Evolutionary conservation across 306 rosid species (phyloP).

Genomic region (Citrullus mucosospermus): DNA sequence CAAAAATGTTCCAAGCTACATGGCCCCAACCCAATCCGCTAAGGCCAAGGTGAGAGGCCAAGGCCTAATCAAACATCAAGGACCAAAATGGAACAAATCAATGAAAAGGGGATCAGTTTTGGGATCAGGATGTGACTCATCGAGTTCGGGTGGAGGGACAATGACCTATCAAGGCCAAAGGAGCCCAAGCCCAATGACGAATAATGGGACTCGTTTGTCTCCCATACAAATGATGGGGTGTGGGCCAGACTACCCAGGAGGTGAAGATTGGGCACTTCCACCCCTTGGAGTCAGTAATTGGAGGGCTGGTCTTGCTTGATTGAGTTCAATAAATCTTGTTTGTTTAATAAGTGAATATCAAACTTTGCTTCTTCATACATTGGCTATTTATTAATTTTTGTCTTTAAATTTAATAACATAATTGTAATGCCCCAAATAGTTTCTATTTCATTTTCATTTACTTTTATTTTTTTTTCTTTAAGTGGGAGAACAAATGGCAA

Average conservation of each 20-base stretch:
- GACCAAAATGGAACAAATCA: conserved; percentile 44
- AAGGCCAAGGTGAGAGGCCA: conserved; percentile 63
- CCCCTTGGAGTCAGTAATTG: conserved; percentile 42
- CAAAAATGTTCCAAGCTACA: conserved; percentile 51
- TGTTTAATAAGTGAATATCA: not conserved
- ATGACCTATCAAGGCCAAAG: conserved; percentile 15
- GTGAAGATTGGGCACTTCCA: conserved; percentile 45
- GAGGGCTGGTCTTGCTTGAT: conserved; percentile 35
- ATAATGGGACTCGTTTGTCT: conserved; percentile 23
- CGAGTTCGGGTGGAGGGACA: conserved; percentile 43
- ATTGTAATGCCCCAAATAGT: not conserved
- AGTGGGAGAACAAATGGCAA: no score
- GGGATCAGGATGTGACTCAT: conserved; percentile 41
- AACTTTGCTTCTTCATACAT: not conserved
- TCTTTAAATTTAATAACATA: not conserved
- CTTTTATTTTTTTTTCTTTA: not conserved
- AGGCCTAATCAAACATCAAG: conserved; percentile 28
- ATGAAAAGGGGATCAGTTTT: conserved; percentile 13
- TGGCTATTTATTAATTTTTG: not conserved
- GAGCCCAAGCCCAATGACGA: conserved; percentile 55
- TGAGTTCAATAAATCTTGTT: not conserved
- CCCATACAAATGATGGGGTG: conserved; percentile 26
- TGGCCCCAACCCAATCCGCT: conserved; percentile 87
- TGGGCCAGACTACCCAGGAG: conserved; percentile 23
- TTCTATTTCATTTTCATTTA: not conserved